Evolutionary conservation across 352 stramenopile genomes (phyloP).

Genomic region (Hyaloperonospora brassicae): DNA sequence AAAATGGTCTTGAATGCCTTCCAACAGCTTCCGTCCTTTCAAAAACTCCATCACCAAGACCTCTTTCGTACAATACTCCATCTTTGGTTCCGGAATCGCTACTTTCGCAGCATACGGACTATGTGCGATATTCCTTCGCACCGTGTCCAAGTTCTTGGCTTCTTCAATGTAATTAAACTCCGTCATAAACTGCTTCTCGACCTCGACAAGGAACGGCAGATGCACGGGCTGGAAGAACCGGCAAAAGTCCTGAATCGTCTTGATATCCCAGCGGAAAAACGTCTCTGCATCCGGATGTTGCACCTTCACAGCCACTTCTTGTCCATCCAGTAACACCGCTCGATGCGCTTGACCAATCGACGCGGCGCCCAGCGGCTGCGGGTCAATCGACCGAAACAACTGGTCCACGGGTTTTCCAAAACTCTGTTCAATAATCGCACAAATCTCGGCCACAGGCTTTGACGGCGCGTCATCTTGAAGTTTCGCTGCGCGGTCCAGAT

Average conservation of each 20-base stretch:
- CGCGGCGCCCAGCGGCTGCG: constrained; percentile 64
- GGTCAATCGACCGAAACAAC: constrained; percentile 56
- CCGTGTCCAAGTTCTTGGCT: constrained; percentile 82
- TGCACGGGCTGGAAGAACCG: constrained; percentile 92
- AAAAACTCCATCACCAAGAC: constrained; percentile 95
- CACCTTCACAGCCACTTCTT: constrained; percentile 86
- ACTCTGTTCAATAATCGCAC: constrained; percentile 61
- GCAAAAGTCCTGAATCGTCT: constrained; percentile 94
- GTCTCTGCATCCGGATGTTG: constrained; percentile 91
- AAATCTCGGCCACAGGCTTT: constrained; percentile 67
- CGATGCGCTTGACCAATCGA: constrained; percentile 83
- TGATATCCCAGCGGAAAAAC: constrained; percentile 93
- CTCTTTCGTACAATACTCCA: constrained; percentile 89
- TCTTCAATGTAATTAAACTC: constrained; percentile 96
- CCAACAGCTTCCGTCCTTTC: constrained; percentile 75
- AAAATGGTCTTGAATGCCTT: constrained; percentile 88
- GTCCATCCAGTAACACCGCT: constrained; percentile 55
- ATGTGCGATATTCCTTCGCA: constrained; percentile 86
- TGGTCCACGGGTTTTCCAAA: constrained; percentile 50
- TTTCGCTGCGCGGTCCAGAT: constrained; percentile 58
- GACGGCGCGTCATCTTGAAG: constrained; percentile 76
- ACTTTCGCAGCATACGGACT: constrained; percentile 63
- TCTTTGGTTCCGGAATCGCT: constrained; percentile 76
- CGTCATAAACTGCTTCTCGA: constrained; percentile 97
- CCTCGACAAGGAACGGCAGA: constrained; percentile 89